phyloP scores from a whole-genome alignment of 345 rosid species.

The Orychophragmus violaceus region DNA sequence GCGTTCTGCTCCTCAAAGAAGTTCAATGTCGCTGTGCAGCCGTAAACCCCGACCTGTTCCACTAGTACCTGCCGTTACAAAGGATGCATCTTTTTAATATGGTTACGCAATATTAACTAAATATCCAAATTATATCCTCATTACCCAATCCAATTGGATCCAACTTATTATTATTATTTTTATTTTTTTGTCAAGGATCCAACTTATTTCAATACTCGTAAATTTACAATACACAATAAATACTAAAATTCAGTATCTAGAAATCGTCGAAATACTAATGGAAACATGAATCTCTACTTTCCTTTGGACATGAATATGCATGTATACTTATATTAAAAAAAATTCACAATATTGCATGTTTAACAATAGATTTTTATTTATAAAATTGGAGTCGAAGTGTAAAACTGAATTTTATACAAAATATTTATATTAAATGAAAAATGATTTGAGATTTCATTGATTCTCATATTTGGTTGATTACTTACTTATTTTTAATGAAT shows the following conservation, averaged over 20 bases:
- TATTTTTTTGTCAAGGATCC: too few species aligned
- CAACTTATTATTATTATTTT: too few species aligned
- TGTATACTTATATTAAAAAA: background rate
- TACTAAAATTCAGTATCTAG: too few species aligned
- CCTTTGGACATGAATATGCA: background rate
- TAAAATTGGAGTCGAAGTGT: too few species aligned
- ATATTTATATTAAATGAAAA: too few species aligned
- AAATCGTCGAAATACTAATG: background rate
- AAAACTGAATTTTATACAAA: too few species aligned
- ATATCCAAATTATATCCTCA: background rate
- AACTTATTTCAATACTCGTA: background rate
- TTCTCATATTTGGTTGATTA: too few species aligned
- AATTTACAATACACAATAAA: background rate
- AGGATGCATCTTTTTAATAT: background rate
- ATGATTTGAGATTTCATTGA: too few species aligned
- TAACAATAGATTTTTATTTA: background rate
- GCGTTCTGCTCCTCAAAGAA: conserved; percentile 62
- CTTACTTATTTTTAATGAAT: too few species aligned
- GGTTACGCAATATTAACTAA: background rate
- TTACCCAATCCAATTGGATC: background rate
- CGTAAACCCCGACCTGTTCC: conserved; percentile 60
- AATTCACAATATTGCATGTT: background rate
- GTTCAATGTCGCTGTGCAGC: conserved; percentile 57
- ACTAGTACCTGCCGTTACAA: conserved; percentile 55
- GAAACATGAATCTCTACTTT: background rate